phyloP scores from a whole-genome alignment of 257 asterid genomes.

The Knoxia roxburghii region DNA sequence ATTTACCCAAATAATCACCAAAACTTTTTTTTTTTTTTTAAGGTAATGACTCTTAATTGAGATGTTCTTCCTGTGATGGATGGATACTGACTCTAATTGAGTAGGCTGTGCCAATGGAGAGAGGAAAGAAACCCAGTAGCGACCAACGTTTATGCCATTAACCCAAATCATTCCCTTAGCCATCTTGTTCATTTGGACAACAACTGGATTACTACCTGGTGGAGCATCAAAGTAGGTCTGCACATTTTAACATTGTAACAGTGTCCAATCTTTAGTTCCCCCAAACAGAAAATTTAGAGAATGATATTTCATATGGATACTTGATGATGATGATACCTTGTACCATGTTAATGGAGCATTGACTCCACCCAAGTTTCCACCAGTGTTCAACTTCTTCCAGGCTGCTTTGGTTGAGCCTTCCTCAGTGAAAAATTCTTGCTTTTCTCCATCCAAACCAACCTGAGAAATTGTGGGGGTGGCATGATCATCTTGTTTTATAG shows the following conservation, averaged over 20 bases:
- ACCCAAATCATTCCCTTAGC: slow-evolving; percentile 87
- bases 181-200: slow-evolving; percentile 62
- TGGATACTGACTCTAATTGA: slow-evolving; percentile 66
- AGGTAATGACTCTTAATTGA: too few species aligned
- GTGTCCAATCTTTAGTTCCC: too few species aligned
- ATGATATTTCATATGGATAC: background rate
- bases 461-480: slow-evolving; percentile 22
- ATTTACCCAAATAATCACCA: too few species aligned
- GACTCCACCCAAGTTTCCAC: slow-evolving; percentile 22
- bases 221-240: slow-evolving; percentile 85
- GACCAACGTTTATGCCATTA: slow-evolving; percentile 73
- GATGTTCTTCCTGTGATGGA: too few species aligned
- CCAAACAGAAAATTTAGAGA: too few species aligned
- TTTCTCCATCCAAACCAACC: slow-evolving; percentile 72
- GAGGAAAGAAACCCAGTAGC: slow-evolving; percentile 78
- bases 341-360: slow-evolving; percentile 75
- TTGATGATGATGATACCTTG: slow-evolving; percentile 44
- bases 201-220: slow-evolving; percentile 60
- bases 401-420: slow-evolving; percentile 53
- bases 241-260: background rate
- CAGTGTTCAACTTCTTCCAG: slow-evolving; percentile 42
- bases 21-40: too few species aligned
- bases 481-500: too few species aligned
- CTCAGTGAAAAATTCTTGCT: slow-evolving; percentile 39
- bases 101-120: slow-evolving; percentile 69